Base-by-base conservation (phyloP, 805 yeast species). In the Barnettozyma vustinii region DNA sequence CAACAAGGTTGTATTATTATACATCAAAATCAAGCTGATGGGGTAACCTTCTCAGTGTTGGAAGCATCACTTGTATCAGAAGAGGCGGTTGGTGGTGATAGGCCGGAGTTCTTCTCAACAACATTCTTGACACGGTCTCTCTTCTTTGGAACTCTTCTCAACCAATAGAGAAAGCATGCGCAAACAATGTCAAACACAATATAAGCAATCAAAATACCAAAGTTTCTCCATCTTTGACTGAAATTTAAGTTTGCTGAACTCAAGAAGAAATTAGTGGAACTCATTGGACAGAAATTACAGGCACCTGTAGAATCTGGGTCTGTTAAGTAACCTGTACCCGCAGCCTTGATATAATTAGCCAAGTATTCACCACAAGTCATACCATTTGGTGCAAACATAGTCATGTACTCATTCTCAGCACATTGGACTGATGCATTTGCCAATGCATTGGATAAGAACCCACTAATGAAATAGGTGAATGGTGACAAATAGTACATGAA, bases 401-500 rank as follows among this genome's bases (percentile, higher is more conserved):
- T 41, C 25, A 77, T 69, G 40, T 66, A 68, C 60, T 83, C 89
- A 41, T 62, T 62, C 2, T 53, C 56, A 3, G 80, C 50, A 64
- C 89, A 83, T 0, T 49, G 49, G 37, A 81, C 77, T 0, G 55
- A 46, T 2, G 70, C 67, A 50, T 72, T 72, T 37, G 81, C 83
- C 53, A 82, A 66, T 52, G 81, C 84, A 45, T 76, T 68, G 35
- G 80, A 66, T 47, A 83, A 61, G 55, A 79, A 63, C 36, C 79
- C 81, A 15, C 72, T 65, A 42, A 84, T 69, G 67, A 82, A 72
- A 56, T 84, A 85, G 1, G 88, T 81, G 52, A 82, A 68, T 20
- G 92, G 91, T 25, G 83, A 79, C 18, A 71, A 75, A 60, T 89
- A 72, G 72, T 83, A 84, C 87, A 85, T 81, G 72, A 83, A 85